A percentile compares a stretch with the other conserved stretches of the same genome.
phyloP scores from a whole-genome alignment of 2,329 filamentous ascomycete species.

The Epichloe sp. region DNA sequence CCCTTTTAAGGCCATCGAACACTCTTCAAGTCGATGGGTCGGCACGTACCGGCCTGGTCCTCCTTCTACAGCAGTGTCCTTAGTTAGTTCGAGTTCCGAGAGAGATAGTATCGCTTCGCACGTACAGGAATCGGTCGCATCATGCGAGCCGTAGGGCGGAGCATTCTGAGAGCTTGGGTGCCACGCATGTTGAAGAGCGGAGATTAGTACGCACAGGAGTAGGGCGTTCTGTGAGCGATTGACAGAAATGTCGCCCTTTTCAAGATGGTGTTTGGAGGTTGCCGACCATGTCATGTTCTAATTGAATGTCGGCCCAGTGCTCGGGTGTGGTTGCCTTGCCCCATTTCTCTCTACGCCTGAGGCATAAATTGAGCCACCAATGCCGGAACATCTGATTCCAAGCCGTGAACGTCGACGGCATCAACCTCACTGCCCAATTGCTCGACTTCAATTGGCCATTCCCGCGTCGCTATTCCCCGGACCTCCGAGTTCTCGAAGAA shows the following conservation, averaged over 20 bases:
- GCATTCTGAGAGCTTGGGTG: slow-evolving; percentile 53
- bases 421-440: slow-evolving; percentile 7
- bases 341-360: slow-evolving; percentile 25
- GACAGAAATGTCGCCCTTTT: slow-evolving; percentile 16
- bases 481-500: slow-evolving; percentile 16
- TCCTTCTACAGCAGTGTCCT: slow-evolving; percentile 38
- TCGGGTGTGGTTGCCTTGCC: slow-evolving; percentile 20
- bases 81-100: slow-evolving; percentile 13
- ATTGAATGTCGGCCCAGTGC: slow-evolving; percentile 21
- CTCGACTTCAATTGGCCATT: slow-evolving; percentile 13
- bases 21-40: background rate
- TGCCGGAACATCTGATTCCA: slow-evolving; percentile 29
- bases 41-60: slow-evolving; percentile 52
- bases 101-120: slow-evolving; percentile 5
- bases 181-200: slow-evolving; percentile 43
- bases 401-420: slow-evolving; percentile 22
- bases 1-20: background rate
- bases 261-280: slow-evolving; percentile 18
- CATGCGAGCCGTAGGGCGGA: slow-evolving; percentile 52
- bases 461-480: background rate
- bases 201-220: slow-evolving; percentile 10
- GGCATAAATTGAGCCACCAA: slow-evolving; percentile 22
- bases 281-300: slow-evolving; percentile 23
- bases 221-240: slow-evolving; percentile 16
- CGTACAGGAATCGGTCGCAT: slow-evolving; percentile 61